phyloP scores from a whole-genome alignment of 176 grass and related monocot species.

The Luzula sylvatica region DNA sequence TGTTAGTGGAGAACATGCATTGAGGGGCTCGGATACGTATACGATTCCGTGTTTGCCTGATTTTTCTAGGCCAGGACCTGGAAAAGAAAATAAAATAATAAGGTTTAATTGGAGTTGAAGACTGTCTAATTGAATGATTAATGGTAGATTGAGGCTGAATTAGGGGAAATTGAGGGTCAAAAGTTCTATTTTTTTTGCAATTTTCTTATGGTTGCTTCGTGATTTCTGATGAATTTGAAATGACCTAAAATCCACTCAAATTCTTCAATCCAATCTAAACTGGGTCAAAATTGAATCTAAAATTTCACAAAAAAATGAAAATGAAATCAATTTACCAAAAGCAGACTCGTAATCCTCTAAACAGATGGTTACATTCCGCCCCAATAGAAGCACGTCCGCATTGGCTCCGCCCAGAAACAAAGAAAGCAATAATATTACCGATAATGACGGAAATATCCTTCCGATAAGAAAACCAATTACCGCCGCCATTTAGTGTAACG shows the following conservation, averaged over 20 bases:
- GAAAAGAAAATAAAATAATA: slow-evolving; percentile 11
- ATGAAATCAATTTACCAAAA: slow-evolving; percentile 39
- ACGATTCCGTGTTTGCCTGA: slow-evolving; percentile 49
- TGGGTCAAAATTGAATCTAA: background rate
- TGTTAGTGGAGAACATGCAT: slow-evolving; percentile 56
- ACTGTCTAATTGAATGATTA: slow-evolving; percentile 1
- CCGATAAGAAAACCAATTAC: slow-evolving; percentile 16
- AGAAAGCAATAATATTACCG: slow-evolving; percentile 13
- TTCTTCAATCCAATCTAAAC: slow-evolving; percentile 11
- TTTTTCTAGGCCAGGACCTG: slow-evolving; percentile 57
- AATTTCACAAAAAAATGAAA: no score
- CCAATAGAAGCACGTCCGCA: slow-evolving; percentile 47
- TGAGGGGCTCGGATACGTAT: slow-evolving; percentile 51
- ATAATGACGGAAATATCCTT: slow-evolving; percentile 8
- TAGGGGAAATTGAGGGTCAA: background rate
- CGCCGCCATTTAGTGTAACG: slow-evolving; percentile 10
- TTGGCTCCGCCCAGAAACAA: slow-evolving; percentile 33
- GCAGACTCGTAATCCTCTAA: slow-evolving; percentile 63
- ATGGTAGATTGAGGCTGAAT: background rate
- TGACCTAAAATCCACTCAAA: background rate
- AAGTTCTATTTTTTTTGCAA: background rate
- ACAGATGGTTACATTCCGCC: slow-evolving; percentile 41
- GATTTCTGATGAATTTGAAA: background rate
- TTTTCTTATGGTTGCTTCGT: no score
- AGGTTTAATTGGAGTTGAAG: background rate